These are phyloP conservation scores for Umbelopsis isabellina DNA, from an alignment of 192 early-diverging fungal genomes.

Conservation along the genomic window DNA sequence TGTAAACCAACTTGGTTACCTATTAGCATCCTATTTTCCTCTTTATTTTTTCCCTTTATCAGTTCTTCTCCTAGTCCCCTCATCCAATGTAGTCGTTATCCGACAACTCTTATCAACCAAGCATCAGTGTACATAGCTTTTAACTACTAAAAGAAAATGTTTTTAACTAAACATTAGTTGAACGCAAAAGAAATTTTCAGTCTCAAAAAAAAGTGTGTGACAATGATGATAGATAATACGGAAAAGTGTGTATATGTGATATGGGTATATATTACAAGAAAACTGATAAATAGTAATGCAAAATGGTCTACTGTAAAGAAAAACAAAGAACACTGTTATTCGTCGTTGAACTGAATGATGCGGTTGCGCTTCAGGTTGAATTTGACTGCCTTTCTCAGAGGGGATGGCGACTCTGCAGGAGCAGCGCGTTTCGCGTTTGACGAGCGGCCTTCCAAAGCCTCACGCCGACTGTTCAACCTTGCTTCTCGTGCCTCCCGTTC, in stretches of 20 bases:
- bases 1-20: constrained; percentile 29
- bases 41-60: constrained; percentile 7
- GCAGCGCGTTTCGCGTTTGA: background rate
- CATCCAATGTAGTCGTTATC: constrained; percentile 7
- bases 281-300: too few relatives aligned
- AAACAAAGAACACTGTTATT: background rate
- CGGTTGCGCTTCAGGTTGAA: constrained; percentile 36
- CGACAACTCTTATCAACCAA: constrained; percentile 8
- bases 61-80: constrained; percentile 16
- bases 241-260: background rate
- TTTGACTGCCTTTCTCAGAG: constrained; percentile 26
- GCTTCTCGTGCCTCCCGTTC: constrained; percentile 36
- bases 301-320: too few relatives aligned
- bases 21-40: constrained; percentile 16
- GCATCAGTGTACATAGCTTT: constrained; percentile 23
- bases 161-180: constrained; percentile 22
- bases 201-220: too few relatives aligned
- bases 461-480: constrained; percentile 15
- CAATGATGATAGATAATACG: background rate
- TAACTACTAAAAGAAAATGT: constrained; percentile 18
- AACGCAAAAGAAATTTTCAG: background rate
- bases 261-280: background rate
- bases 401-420: background rate
- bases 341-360: constrained; percentile 27
- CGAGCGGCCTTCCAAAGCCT: constrained; percentile 10